phyloP scores from a whole-genome alignment of 1,284 basidiomycete genomes.

The Cystobasidiaceae sp. region DNA sequence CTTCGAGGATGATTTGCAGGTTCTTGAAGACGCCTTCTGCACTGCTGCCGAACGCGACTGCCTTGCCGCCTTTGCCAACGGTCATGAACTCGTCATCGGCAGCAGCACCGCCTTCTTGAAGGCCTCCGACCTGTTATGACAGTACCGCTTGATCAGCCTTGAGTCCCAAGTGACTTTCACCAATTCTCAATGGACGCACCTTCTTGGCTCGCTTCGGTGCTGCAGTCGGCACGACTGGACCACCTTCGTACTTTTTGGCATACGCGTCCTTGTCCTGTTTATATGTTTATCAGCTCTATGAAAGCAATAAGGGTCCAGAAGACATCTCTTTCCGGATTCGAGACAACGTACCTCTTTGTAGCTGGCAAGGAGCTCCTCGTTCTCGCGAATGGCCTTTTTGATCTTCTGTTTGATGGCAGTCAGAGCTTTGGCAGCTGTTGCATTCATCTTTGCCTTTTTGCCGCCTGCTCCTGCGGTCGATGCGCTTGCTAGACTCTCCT shows the following conservation, averaged over 20 bases:
- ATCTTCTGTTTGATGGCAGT: conserved; percentile 97
- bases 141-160: conserved; percentile 46
- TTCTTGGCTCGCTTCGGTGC: conserved; percentile 51
- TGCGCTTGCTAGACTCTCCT: conserved; percentile 69
- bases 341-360: conserved; percentile 66
- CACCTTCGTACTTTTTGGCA: conserved; percentile 61
- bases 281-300: too few species aligned
- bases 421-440: conserved; percentile 85
- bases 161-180: conserved; percentile 36
- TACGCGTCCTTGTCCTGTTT: conserved; percentile 82
- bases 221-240: conserved; percentile 49
- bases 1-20: conserved; percentile 84
- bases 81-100: conserved; percentile 76
- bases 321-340: background rate
- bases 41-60: conserved; percentile 66
- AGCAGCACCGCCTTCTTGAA: conserved; percentile 52
- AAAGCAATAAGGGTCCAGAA: background rate
- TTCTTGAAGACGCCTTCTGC: conserved; percentile 86
- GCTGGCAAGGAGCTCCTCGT: conserved; percentile 71
- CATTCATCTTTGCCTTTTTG: conserved; percentile 97
- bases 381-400: conserved; percentile 84
- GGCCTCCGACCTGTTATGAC: too few species aligned
- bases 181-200: conserved; percentile 33
- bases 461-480: conserved; percentile 69
- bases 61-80: conserved; percentile 84